Evolutionary conservation across 257 asterid species (phyloP), one percentile per base, ranked within the genome.

Genomic region (Primulina eburnea): DNA sequence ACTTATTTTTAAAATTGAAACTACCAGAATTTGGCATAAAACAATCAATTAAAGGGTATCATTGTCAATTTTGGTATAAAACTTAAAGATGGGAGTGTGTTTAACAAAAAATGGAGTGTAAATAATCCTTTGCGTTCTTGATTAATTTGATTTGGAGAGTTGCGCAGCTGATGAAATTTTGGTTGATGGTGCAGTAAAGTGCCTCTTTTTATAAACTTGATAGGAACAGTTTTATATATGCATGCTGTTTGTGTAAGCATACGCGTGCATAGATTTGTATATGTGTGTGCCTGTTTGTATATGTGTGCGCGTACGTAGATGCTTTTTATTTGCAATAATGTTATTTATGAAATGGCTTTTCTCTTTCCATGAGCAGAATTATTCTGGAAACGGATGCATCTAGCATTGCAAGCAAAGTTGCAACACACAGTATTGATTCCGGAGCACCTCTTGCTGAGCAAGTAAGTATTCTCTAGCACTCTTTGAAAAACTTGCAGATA

Each of bases 361-460:
- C 57, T 68, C 34, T 65, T 33, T 38, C 6, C 43, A 55, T 8
- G 2, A 35, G 34, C 24, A 85, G 90, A 40, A 78, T 82, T 62
- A 52, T 85, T 66, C 81, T 85, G 43, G 90, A 85, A 70, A 82
- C 82, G 1, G 90, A 85, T 70, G 87, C 86, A 16, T 70, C 30
- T 33, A 80, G 60, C 73, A 82, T 85, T 67, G 87, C 87, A 2
- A 58, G 64, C 47, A 85, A 85, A 73, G 90, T 80, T 62, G 84
- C 86, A 30, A 77, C 71, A 64, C 77, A 80, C 60, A 78, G 74
- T 64, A 3, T 76, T 18, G 87, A 85, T 68, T 67, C 79, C 18
- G 83, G 84, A 38, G 85, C 86, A 62, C 78, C 87, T 29, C 70
- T 85, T 4, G 82, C 89, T 66, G 90, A 85, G 80, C 90, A 82